phyloP scores from a whole-genome alignment of 257 asterid species.

The Nicotiana paniculata region DNA sequence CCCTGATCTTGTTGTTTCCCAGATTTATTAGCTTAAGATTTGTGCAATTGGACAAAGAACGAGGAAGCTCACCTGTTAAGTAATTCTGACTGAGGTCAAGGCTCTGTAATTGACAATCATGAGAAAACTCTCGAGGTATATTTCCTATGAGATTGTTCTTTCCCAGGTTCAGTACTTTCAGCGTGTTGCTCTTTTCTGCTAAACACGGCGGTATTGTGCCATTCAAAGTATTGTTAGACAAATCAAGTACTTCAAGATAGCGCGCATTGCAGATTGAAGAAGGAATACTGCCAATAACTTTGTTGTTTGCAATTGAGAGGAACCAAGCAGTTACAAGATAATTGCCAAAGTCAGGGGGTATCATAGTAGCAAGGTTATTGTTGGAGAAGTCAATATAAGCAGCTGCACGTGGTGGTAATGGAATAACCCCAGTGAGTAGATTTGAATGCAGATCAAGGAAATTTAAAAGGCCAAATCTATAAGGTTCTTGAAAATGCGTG shows the following conservation, averaged over 20 bases:
- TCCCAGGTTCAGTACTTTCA: constrained; percentile 32
- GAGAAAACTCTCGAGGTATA: constrained; percentile 31
- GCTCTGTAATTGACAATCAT: constrained; percentile 25
- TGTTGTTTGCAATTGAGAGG: constrained; percentile 45
- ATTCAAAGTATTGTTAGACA: constrained; percentile 40
- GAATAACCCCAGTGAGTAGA: constrained; percentile 6
- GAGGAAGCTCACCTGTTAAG: constrained; percentile 35
- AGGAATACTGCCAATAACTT: constrained; percentile 40
- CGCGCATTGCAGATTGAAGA: constrained; percentile 44
- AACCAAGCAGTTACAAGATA: background rate
- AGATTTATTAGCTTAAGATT: constrained; percentile 28
- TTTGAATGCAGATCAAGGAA: background rate
- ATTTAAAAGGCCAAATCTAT: background rate
- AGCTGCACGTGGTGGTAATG: constrained; percentile 5
- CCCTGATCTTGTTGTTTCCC: constrained; percentile 29
- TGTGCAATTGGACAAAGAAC: constrained; percentile 38
- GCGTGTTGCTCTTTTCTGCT: background rate
- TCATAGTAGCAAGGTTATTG: constrained; percentile 20
- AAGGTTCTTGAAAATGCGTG: background rate
- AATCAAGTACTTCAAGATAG: constrained; percentile 37
- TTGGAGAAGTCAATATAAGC: constrained; percentile 23
- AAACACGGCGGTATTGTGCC: constrained; percentile 48
- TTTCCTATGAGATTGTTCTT: constrained; percentile 38
- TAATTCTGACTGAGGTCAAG: constrained; percentile 43
- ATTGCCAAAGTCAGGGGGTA: constrained; percentile 21